Evolutionary conservation across 768 basidiomycete species (phyloP).

Genomic region (Omphalotus guepiniiformis): DNA sequence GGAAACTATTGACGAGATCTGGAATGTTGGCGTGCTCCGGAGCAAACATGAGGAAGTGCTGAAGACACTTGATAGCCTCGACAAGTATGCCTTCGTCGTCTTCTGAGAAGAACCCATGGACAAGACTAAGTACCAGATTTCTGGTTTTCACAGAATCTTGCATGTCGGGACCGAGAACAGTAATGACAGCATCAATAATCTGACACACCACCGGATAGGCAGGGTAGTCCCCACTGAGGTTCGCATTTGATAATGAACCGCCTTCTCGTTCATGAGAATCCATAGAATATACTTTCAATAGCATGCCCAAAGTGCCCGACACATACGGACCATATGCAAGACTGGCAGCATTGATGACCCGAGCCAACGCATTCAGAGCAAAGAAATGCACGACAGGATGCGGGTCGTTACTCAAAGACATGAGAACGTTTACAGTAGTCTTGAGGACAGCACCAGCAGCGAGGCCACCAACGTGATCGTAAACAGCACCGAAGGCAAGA

Average conservation of each 20-base stretch:
- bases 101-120: conserved; percentile 81
- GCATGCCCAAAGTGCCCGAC: conserved; percentile 81
- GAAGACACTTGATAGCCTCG: conserved; percentile 93
- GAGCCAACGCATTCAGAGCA: conserved; percentile 79
- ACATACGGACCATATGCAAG: conserved; percentile 89
- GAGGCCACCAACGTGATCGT: conserved; percentile 89
- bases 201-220: conserved; percentile 90
- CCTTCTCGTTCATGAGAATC: conserved; percentile 94
- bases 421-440: conserved; percentile 91
- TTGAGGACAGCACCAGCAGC: conserved; percentile 92
- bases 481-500: conserved; percentile 87
- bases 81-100: conserved; percentile 85
- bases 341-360: conserved; percentile 89
- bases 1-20: conserved; percentile 72
- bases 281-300: conserved; percentile 84
- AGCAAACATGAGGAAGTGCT: conserved; percentile 96
- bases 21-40: conserved; percentile 81
- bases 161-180: conserved; percentile 91
- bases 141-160: conserved; percentile 81
- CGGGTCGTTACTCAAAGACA: conserved; percentile 93
- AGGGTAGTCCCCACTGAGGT: conserved; percentile 86
- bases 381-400: conserved; percentile 96
- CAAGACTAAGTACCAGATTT: conserved; percentile 78
- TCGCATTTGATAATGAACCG: conserved; percentile 75
- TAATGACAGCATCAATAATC: conserved; percentile 90